phyloP scores from a whole-genome alignment of 2,329 filamentous ascomycete species.

The Trichoderma sp. region DNA sequence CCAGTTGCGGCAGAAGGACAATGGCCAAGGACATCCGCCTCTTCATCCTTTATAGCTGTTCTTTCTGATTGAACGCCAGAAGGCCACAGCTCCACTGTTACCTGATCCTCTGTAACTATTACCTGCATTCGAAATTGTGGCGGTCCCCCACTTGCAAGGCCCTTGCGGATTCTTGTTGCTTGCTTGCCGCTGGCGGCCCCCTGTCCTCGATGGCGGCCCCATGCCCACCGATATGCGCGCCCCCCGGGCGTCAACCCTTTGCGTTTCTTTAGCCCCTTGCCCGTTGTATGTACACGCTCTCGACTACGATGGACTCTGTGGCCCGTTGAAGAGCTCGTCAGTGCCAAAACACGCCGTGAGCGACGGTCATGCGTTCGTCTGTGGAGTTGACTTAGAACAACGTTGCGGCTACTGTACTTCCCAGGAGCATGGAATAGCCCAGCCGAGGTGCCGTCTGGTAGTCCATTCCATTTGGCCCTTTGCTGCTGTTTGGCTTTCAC shows the following conservation, averaged over 20 bases:
- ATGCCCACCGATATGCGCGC: slow-evolving; percentile 26
- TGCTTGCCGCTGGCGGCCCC: slow-evolving; percentile 24
- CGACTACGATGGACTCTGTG: slow-evolving; percentile 21
- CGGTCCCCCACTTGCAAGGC: slow-evolving; percentile 21
- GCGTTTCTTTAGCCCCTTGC: slow-evolving; percentile 14
- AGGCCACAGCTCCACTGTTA: slow-evolving; percentile 9
- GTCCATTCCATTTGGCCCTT: not conserved
- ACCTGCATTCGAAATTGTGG: slow-evolving; percentile 27
- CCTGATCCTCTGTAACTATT: slow-evolving; percentile 26
- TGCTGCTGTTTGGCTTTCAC: not conserved
- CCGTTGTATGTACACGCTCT: slow-evolving; percentile 19
- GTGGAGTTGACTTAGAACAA: slow-evolving; percentile 48
- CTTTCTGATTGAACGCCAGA: slow-evolving; percentile 19
- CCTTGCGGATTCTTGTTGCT: slow-evolving; percentile 23
- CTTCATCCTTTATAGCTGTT: not conserved
- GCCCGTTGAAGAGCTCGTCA: slow-evolving; percentile 34
- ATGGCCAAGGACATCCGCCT: not conserved
- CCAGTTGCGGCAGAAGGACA: not conserved
- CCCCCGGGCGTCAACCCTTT: slow-evolving; percentile 24
- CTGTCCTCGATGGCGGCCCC: slow-evolving; percentile 23
- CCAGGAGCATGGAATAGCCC: slow-evolving; percentile 40
- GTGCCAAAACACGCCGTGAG: slow-evolving; percentile 41
- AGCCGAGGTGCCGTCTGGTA: slow-evolving; percentile 42
- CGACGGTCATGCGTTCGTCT: slow-evolving; percentile 57
- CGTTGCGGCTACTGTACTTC: slow-evolving; percentile 40